Base-by-base conservation (phyloP, 768 basidiomycete genomes). In the Agaricus bisporus region DNA sequence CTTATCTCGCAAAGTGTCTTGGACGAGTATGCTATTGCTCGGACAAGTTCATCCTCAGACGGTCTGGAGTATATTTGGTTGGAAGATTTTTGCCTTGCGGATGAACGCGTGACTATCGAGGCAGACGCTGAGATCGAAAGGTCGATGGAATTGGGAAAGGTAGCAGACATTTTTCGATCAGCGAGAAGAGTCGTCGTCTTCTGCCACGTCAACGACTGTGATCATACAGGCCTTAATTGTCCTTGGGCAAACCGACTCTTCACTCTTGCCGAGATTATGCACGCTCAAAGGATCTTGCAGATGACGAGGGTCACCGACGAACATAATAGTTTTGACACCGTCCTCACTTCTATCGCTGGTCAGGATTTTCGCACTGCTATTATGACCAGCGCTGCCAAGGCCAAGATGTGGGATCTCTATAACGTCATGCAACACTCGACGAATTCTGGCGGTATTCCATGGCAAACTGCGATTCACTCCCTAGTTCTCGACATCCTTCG, bases 401-500 rank as follows among this genome's bases (percentile, higher is more conserved):
- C 38, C 15, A 46, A 46, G 41, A 48, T 38, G 35, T 62, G 61
- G 61, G 61, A 62, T 42, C 55, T 62, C 12, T 53, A 50, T 45
- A 60, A 57, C 15, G 49, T 63, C 5, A 42, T 63, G 59, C 58
- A 60, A 18, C 59, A 62, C 17, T 38, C 56, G 5, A 44, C 38
- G 10, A 56, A 59, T 48, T 39, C 38, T 14, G 57, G 62, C n/a
- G 36, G 53, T 18, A 44, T 48, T 11, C 26, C 59, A 1, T 62
- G 59, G 59, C 62, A 63, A 48, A 18, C 44, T 17, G 55, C 55
- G 5, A 63, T 63, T 39, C 61, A 63, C 51, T 51, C 62, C 17
- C 52, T 62, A 20, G 55, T 62, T 32, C 54, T 62, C 52, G 63
- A 64, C 45, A 49, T 51, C 3, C 55, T 65, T 10, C 56, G 60